These are phyloP conservation scores for Fusarium penzigii DNA, from an alignment of 2,329 filamentous ascomycete species.

Conservation along the genomic window DNA sequence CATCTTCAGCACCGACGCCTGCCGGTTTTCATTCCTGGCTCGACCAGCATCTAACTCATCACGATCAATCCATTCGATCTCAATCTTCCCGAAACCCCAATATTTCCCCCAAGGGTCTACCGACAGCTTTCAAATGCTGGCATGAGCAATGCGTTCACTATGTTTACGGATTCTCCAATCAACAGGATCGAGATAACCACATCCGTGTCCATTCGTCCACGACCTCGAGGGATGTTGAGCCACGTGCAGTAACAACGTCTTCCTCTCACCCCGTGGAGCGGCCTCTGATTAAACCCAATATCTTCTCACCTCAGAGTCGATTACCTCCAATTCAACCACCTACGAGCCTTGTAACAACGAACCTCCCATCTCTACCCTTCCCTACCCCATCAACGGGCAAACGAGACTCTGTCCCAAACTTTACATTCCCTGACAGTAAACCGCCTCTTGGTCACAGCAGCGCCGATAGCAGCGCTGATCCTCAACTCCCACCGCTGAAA, in stretches of 20 bases:
- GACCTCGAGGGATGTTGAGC: constrained; percentile 46
- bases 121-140: constrained; percentile 52
- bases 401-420: constrained; percentile 28
- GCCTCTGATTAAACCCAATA: constrained; percentile 8
- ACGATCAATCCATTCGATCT: constrained; percentile 49
- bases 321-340: constrained; percentile 43
- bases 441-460: constrained; percentile 39
- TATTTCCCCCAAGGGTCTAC: constrained; percentile 3
- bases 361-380: constrained; percentile 31
- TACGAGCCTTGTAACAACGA: constrained; percentile 29
- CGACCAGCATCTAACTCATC: constrained; percentile 50
- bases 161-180: constrained; percentile 56
- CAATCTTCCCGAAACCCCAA: constrained; percentile 24
- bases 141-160: constrained; percentile 58
- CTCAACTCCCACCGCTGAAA: constrained; percentile 56
- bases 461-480: constrained; percentile 50
- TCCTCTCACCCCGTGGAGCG: constrained; percentile 15
- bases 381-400: constrained; percentile 31
- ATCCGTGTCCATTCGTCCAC: constrained; percentile 44
- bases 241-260: constrained; percentile 35
- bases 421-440: constrained; percentile 43
- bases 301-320: constrained; percentile 26
- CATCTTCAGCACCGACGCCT: constrained; percentile 38
- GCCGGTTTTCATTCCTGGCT: constrained; percentile 53
- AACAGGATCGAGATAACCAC: constrained; percentile 54